Evolutionary conservation across 768 basidiomycete genomes (phyloP).

Genomic region (Pholiota conissans): DNA sequence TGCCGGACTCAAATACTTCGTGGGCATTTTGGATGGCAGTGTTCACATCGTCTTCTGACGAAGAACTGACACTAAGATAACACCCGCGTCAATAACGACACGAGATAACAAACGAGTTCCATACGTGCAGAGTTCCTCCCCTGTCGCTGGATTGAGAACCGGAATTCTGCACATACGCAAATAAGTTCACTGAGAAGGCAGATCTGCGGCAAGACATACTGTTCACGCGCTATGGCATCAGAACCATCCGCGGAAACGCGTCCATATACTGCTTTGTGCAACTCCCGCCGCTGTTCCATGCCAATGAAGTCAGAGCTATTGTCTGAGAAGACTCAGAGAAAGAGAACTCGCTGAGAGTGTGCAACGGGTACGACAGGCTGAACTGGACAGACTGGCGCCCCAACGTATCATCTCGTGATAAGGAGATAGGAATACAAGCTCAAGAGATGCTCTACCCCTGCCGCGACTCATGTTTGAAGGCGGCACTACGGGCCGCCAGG

Average conservation of each 20-base stretch:
- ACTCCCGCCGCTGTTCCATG: not conserved
- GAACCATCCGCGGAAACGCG: not conserved
- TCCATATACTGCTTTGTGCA: not conserved
- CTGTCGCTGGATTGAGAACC: conserved; percentile 70
- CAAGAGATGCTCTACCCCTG: no score
- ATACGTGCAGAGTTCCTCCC: conserved; percentile 54
- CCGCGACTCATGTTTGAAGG: no score
- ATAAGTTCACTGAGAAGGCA: not conserved
- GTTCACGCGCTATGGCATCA: not conserved
- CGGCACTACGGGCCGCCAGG: no score
- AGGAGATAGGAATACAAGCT: not conserved
- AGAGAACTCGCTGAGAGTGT: not conserved
- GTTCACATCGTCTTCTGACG: conserved; percentile 52
- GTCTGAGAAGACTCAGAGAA: not conserved
- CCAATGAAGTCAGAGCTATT: not conserved
- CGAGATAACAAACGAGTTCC: not conserved
- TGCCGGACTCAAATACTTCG: conserved; percentile 58
- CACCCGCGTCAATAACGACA: not conserved
- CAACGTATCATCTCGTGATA: conserved; percentile 9
- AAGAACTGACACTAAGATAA: conserved; percentile 49
- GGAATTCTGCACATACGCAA: conserved; percentile 40
- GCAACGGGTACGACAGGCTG: not conserved
- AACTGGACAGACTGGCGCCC: not conserved
- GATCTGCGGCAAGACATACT: not conserved
- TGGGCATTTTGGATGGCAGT: conserved; percentile 56